These are phyloP conservation scores for Psilocybe cubensis DNA, from an alignment of 768 basidiomycete species.

Conservation along the genomic window DNA sequence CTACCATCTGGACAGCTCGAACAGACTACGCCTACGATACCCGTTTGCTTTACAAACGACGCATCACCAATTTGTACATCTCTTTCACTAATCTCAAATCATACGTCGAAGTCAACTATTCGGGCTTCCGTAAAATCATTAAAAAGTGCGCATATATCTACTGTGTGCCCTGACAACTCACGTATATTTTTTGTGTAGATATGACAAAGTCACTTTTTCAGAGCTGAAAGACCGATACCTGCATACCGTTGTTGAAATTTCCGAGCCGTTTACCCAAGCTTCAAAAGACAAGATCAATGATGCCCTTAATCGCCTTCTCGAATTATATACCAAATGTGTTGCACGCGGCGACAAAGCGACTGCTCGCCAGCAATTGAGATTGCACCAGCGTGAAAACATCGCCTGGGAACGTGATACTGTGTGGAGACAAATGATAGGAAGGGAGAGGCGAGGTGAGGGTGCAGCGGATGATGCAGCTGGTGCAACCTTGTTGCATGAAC, in stretches of 20 bases:
- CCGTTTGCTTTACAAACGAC: conserved; percentile 85
- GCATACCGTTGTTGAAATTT: conserved; percentile 65
- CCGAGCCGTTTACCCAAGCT: conserved; percentile 66
- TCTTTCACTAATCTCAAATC: conserved; percentile 76
- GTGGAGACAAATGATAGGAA: conserved; percentile 94
- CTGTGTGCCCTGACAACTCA: neutral
- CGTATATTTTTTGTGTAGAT: conserved; percentile 48
- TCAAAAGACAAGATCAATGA: conserved; percentile 67
- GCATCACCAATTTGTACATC: conserved; percentile 84
- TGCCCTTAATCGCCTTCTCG: conserved; percentile 60
- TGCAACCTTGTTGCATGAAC: conserved; percentile 47
- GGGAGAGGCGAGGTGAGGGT: conserved; percentile 72
- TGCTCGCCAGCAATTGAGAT: conserved; percentile 81
- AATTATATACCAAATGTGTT: conserved; percentile 86
- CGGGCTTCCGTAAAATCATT: conserved; percentile 92
- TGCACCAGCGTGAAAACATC: conserved; percentile 90
- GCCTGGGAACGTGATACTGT: conserved; percentile 98
- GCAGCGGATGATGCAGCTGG: conserved; percentile 39
- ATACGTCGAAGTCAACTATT: conserved; percentile 90
- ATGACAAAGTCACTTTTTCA: conserved; percentile 90
- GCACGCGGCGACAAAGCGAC: conserved; percentile 66
- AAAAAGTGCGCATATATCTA: conserved; percentile 70
- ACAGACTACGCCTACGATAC: conserved; percentile 85
- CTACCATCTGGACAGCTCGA: conserved; percentile 77
- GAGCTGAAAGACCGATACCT: conserved; percentile 83